Base-by-base conservation (phyloP, 2,329 filamentous ascomycete species). In the Acrocalymma vagum region DNA sequence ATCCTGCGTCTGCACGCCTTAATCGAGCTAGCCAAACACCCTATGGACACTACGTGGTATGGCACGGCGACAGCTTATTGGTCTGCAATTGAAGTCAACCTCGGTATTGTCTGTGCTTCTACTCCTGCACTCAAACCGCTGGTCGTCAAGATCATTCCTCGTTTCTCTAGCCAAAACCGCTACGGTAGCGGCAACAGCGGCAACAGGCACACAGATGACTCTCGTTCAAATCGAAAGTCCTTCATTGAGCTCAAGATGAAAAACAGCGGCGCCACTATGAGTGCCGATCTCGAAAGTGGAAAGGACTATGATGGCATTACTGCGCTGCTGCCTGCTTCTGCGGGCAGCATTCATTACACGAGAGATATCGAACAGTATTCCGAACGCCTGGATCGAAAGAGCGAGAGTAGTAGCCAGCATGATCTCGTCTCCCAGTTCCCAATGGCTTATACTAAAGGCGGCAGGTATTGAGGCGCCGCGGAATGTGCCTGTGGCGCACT, bases 31-130 rank as follows among this genome's bases (percentile, higher is more conserved):
- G 31, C 28, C 4, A 13, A 39, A 11, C 46, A 65, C 22, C 34
- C 27, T 2, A 40, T 55, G 6, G 62, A 67, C 29, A 24, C 16
- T 4, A 54, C 53, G 8, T 67, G 53, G 29, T 55, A 62, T 18
- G 51, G 53, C 29, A 43, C 55, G 4, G 41, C 50, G 6, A 34
- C 53, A 3, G 58, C 55, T 4, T 64, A 59, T 27, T 67, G 62
- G 62, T 64, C 62, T 1, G 21, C 49, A 2, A 58, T 68, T 40
- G 63, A 68, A 43, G 38, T 60, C 13, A 65, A 67, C 22, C 49
- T 67, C 1, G 55, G 50, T 6, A 65, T 68, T 21, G 55, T 67
- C 1, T 67, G 65, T 45, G 65, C 65, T 15, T 65, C 53, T 2
- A 42, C 56, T 6, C 63, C 63, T 1, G 56, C 62, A 6, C 55